Percentiles rank a stretch among this genome's conserved stretches.
Evolutionary conservation across 192 early-diverging fungal genomes (phyloP).

Genomic region (Pilaira anomala): DNA sequence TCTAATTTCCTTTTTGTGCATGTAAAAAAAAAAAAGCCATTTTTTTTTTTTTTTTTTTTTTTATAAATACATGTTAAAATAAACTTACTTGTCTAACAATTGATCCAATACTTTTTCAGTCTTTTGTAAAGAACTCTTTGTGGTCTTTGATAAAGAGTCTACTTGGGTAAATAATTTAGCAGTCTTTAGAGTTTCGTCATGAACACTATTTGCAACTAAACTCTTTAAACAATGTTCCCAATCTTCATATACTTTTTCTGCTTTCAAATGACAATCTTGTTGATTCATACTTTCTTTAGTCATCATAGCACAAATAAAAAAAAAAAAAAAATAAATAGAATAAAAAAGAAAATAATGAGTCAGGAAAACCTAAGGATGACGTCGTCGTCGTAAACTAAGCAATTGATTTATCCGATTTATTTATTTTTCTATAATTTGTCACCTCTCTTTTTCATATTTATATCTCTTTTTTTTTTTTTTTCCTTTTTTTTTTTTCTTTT

Average conservation of each 20-base stretch:
- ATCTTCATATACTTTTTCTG: not conserved
- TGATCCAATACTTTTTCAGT: not conserved
- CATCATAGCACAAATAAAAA: too few relatives aligned
- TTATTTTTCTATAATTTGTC: too few relatives aligned
- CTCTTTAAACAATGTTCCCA: constrained; percentile 7
- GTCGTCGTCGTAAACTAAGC: too few relatives aligned
- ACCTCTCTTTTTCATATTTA: too few relatives aligned
- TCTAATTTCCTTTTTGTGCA: not conserved
- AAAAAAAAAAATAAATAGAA: too few relatives aligned
- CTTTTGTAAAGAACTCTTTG: constrained; percentile 5
- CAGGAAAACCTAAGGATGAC: too few relatives aligned
- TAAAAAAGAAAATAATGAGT: too few relatives aligned
- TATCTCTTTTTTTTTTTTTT: too few relatives aligned
- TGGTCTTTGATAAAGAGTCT: not conserved
- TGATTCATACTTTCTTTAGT: too few relatives aligned
- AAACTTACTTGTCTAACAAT: constrained; percentile 7
- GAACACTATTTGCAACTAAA: not conserved
- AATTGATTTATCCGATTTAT: too few relatives aligned
- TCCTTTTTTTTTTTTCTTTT: too few relatives aligned
- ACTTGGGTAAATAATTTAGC: constrained; percentile 10
- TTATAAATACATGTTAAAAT: not conserved
- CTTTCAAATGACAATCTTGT: constrained; percentile 8
- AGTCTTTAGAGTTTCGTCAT: constrained; percentile 7
- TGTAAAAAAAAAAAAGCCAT: too few relatives aligned
- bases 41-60: not conserved